Base-by-base conservation (phyloP, 2,329 filamentous ascomycete genomes). In the Cladosporium sp. region DNA sequence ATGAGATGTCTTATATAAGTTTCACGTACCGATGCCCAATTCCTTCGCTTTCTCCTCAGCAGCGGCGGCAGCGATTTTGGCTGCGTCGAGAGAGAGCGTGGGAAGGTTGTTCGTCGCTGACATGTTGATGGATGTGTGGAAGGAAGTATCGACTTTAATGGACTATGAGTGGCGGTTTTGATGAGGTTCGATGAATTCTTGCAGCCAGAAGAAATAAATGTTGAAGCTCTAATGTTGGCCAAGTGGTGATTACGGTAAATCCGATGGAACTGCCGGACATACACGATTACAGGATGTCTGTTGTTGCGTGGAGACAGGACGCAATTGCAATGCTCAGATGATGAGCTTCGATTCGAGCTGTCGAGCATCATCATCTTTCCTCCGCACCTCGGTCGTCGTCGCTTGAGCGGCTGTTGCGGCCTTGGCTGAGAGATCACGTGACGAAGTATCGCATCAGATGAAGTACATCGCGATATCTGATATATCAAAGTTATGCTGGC, bases 1-100 rank as follows among this genome's bases (percentile, higher is more conserved):
- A n/a, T n/a, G n/a, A n/a, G n/a, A n/a, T n/a, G n/a, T n/a, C n/a
- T n/a, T n/a, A n/a, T n/a, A n/a, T n/a, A n/a, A n/a, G n/a, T n/a
- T n/a, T n/a, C 25, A 56, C 65, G n/a, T 69, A 76, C 76, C 76
- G 36, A 78, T 76, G 65, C 76, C 76, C 68, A 78, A 71, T 61
- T 75, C 68, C 58, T 73, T 74, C 2, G 76, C 76, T 60, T 77
- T 77, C 34, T 72, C 72, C 69, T 78, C 71, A 1, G 76, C 75
- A 23, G 71, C 76, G 26, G 72, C 72, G 1, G 75, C 70, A 14
- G 76, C 76, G 26, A 77, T 62, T 58, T 75, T 71, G 5, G 76
- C 76, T 49, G 75, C 76, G 65, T 76, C 75, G 51, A 76, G 72
- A 16, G 73, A 73, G 62, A 78, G 74, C 26, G 70, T 71, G 28